phyloP scores from a whole-genome alignment of 208 protist species.

The Balamuthia mandrillaris region DNA sequence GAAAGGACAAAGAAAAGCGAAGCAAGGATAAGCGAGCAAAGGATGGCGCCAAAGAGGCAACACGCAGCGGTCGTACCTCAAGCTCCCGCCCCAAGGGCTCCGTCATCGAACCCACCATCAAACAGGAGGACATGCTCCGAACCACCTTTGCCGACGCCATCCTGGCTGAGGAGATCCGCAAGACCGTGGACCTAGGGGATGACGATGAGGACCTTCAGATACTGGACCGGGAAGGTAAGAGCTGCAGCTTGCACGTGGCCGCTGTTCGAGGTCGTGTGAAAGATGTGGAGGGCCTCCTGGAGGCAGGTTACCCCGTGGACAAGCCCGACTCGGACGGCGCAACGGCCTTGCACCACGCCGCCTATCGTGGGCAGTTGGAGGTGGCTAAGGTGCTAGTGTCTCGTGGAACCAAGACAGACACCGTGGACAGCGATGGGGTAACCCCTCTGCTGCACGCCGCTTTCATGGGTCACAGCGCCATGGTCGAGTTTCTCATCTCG shows the following conservation, averaged over 20 bases:
- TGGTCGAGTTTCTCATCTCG: neutral
- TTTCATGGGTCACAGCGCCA: neutral
- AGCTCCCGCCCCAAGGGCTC: no score
- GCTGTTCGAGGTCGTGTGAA: neutral
- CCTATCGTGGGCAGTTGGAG: neutral
- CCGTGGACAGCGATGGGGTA: neutral
- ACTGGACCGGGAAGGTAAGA: neutral
- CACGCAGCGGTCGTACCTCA: no score
- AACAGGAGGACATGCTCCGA: neutral
- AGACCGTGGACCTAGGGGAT: neutral
- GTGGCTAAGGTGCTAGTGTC: neutral
- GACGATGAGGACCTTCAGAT: neutral
- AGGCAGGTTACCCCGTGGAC: neutral
- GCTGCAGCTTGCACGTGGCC: neutral
- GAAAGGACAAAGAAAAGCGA: neutral
- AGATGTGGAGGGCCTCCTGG: neutral
- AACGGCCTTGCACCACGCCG: neutral
- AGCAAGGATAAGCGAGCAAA: neutral
- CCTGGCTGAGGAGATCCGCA: neutral
- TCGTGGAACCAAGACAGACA: neutral
- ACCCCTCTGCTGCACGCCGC: slow-evolving; percentile 9
- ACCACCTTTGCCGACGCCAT: neutral
- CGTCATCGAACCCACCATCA: neutral
- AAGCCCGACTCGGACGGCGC: neutral
- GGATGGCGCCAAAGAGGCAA: no score